Percentiles rank a stretch among this genome's conserved stretches.
Conservation (phyloP, 2,329 filamentous ascomycete genomes). For the Ophiostoma sp. region DNA sequence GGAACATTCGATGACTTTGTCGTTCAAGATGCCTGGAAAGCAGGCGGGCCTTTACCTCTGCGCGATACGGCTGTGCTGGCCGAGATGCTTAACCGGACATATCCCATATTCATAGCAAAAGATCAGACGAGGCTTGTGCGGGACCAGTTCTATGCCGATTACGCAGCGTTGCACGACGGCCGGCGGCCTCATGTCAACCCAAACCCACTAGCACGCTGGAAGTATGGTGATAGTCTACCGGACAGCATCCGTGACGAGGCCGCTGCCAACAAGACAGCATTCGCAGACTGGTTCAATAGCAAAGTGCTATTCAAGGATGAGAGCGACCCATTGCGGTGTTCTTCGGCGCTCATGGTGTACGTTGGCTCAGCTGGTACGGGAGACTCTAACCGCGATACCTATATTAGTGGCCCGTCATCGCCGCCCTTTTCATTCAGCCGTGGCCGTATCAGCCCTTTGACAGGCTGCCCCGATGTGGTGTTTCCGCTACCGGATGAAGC, state of each 20-base stretch:
- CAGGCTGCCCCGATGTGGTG: background rate
- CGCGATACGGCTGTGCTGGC: background rate
- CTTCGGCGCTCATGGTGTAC: background rate
- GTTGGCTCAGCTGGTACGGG: background rate
- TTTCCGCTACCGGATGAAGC: constrained; percentile 4
- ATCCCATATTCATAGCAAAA: background rate
- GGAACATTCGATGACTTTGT: background rate
- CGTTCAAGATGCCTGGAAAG: background rate
- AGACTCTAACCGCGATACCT: background rate
- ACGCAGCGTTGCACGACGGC: background rate
- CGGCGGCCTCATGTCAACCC: background rate
- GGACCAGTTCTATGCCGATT: background rate
- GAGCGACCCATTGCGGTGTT: background rate
- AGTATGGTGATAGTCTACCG: background rate
- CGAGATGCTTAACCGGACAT: background rate
- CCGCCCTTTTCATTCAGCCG: background rate
- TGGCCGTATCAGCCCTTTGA: background rate
- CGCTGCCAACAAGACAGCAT: background rate
- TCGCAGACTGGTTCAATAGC: constrained; percentile 3
- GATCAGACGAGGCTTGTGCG: background rate
- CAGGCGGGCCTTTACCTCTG: background rate
- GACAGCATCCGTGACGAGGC: background rate
- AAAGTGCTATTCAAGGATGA: background rate
- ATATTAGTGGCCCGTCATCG: background rate
- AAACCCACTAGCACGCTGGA: background rate